These are phyloP conservation scores for Murraya koenigii DNA, from an alignment of 345 rosid genomes.

Conservation along the genomic window DNA sequence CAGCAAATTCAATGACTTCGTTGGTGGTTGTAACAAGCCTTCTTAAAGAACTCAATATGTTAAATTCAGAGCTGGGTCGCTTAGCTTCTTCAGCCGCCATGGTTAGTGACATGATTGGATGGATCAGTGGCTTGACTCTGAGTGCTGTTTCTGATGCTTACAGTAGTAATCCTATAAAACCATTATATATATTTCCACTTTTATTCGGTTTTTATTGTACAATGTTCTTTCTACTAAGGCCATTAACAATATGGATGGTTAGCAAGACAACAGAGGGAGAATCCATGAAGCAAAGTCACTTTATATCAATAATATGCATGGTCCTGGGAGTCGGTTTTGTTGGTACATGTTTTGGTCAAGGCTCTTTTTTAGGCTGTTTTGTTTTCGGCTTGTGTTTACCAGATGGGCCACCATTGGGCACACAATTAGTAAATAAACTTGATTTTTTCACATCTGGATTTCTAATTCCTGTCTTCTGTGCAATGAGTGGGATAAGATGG, in stretches of 20 bases:
- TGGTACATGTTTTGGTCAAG: constrained; percentile 17
- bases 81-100: constrained; percentile 17
- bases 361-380: constrained; percentile 4
- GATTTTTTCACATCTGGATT: constrained; percentile 12
- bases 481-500: constrained; percentile 18
- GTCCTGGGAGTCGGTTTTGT: constrained; percentile 16
- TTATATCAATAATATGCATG: constrained; percentile 3
- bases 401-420: constrained; percentile 34
- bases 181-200: constrained; percentile 1
- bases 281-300: constrained; percentile 22
- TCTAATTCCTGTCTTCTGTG: constrained; percentile 23
- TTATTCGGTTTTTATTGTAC: background rate
- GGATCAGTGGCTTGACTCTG: background rate
- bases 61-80: constrained; percentile 32
- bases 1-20: constrained; percentile 11
- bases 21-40: constrained; percentile 18
- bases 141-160: background rate
- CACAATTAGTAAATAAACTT: constrained; percentile 22
- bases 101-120: background rate
- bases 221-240: constrained; percentile 20
- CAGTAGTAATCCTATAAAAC: background rate
- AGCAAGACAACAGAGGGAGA: constrained; percentile 18
- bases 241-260: constrained; percentile 17
- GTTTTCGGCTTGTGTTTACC: constrained; percentile 25
- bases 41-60: constrained; percentile 23